Conservation (phyloP, 768 basidiomycete species). For the Mycena galopus region DNA sequence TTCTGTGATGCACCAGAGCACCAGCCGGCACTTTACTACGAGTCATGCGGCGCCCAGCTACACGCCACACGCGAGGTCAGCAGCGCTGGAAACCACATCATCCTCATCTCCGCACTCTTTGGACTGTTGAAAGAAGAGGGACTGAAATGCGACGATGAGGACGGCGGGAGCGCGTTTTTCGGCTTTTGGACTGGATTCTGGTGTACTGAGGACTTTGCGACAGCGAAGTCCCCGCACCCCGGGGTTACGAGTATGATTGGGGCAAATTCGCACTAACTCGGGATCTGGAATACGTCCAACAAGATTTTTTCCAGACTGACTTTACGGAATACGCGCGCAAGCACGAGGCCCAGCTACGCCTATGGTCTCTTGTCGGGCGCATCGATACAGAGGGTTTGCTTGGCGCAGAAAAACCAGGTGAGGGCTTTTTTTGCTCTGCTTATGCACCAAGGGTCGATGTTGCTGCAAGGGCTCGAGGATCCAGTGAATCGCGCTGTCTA, state of each 20-base stretch:
- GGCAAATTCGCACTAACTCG: too few species aligned
- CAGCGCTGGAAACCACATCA: constrained; percentile 13
- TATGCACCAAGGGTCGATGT: not conserved
- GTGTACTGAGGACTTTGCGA: too few species aligned
- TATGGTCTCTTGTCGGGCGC: too few species aligned
- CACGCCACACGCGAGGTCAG: constrained; percentile 17
- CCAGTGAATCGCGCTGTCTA: constrained; percentile 15
- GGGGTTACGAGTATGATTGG: too few species aligned
- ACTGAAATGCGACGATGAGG: constrained; percentile 13
- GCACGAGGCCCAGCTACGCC: too few species aligned
- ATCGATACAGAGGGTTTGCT: not conserved
- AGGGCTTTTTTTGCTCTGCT: constrained; percentile 4
- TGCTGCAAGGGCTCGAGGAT: constrained; percentile 20
- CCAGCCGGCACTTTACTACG: constrained; percentile 17
- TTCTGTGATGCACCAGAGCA: constrained; percentile 21
- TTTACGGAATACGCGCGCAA: too few species aligned
- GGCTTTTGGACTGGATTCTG: too few species aligned
- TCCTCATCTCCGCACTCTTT: constrained; percentile 23
- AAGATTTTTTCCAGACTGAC: too few species aligned
- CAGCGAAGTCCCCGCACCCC: too few species aligned
- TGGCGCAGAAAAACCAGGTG: not conserved
- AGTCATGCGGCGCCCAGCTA: constrained; percentile 16
- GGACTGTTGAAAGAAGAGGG: constrained; percentile 31
- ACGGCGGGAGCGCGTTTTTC: not conserved
- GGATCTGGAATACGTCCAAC: too few species aligned